Evolutionary conservation across 2,329 filamentous ascomycete genomes (phyloP).

Genomic region (Ilyonectria destructans): DNA sequence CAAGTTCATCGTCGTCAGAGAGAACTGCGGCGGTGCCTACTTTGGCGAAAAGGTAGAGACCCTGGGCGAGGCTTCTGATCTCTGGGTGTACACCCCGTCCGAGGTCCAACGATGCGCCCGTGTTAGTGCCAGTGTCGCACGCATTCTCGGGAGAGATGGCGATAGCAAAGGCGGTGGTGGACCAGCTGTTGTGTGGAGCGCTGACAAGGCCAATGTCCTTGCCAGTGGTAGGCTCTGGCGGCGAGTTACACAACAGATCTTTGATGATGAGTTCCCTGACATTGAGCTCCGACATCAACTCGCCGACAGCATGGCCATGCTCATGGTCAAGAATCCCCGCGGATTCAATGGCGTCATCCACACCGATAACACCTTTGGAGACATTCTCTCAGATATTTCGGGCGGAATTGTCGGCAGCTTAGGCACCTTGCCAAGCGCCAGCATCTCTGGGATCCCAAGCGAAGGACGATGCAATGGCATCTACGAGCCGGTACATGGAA

Average conservation of each 20-base stretch:
- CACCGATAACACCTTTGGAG: constrained; percentile 66
- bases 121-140: constrained; percentile 63
- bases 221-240: constrained; percentile 67
- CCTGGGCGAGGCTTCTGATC: constrained; percentile 61
- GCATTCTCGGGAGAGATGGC: constrained; percentile 47
- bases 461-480: constrained; percentile 74
- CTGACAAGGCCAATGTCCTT: constrained; percentile 70
- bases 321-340: constrained; percentile 64
- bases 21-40: constrained; percentile 68
- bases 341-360: constrained; percentile 64
- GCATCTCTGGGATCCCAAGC: constrained; percentile 60
- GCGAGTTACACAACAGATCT: constrained; percentile 58
- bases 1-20: constrained; percentile 65
- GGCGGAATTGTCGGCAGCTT: constrained; percentile 64
- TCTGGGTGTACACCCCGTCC: constrained; percentile 62
- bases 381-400: constrained; percentile 63
- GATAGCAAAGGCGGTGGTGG: constrained; percentile 49
- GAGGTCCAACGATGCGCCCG: constrained; percentile 66
- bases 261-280: constrained; percentile 61
- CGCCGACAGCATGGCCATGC: constrained; percentile 64
- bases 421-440: constrained; percentile 63
- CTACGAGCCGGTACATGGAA: constrained; percentile 85
- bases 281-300: constrained; percentile 63
- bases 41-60: constrained; percentile 65
- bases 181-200: constrained; percentile 62